Evolutionary conservation across 345 rosid species (phyloP).

Genomic region (Euphorbia pulcherrima): DNA sequence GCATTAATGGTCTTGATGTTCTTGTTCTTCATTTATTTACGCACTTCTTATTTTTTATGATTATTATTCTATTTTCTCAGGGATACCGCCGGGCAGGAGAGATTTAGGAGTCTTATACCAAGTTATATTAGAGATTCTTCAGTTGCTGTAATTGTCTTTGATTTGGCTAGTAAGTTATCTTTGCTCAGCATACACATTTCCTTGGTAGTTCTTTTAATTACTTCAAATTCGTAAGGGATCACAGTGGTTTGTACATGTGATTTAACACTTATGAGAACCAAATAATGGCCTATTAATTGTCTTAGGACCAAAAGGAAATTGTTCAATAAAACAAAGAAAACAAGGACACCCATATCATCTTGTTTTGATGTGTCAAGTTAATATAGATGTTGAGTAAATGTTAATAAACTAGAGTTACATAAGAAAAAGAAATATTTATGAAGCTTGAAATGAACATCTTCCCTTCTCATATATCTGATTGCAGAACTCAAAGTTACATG

Average conservation of each 20-base stretch:
- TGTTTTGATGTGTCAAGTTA: not conserved
- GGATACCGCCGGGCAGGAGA: constrained; percentile 99
- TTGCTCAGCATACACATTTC: not conserved
- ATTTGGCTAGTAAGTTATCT: constrained; percentile 70
- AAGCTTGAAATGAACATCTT: no score
- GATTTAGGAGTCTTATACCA: constrained; percentile 90
- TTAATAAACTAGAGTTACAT: not conserved
- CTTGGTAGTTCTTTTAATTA: not conserved
- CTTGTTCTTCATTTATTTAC: constrained; percentile 7
- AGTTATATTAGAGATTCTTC: constrained; percentile 96
- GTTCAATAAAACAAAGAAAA: not conserved
- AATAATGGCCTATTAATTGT: not conserved
- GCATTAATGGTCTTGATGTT: not conserved
- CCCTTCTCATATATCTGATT: no score
- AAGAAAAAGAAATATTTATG: no score
- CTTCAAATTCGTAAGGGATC: not conserved
- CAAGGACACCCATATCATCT: not conserved
- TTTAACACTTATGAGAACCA: not conserved
- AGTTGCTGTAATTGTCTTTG: constrained; percentile 88
- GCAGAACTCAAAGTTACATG: not conserved
- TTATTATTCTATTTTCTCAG: constrained; percentile 36
- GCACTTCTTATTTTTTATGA: not conserved
- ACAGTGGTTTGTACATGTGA: not conserved
- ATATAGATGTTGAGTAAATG: not conserved
- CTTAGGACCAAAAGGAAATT: no score